A percentile compares a stretch with the other conserved stretches of the same genome.
Evolutionary conservation across 1,284 basidiomycete genomes (phyloP).

Genomic region (Irpex lacteus): DNA sequence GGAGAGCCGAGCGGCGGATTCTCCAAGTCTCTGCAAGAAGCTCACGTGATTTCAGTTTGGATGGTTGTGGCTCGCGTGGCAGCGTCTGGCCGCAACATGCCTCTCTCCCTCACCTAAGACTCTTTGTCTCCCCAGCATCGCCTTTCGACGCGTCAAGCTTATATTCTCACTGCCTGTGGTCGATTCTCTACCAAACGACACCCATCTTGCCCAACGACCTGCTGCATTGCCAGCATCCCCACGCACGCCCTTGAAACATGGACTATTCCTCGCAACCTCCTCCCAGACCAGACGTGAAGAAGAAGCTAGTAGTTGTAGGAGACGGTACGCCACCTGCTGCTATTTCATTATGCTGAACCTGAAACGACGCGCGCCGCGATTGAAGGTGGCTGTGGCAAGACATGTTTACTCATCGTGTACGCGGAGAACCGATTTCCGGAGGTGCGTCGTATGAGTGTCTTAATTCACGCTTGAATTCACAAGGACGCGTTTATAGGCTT

Average conservation of each 20-base stretch:
- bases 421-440: constrained; percentile 98
- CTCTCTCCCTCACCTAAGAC: not conserved
- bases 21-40: not conserved
- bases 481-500: constrained; percentile 56
- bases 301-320: constrained; percentile 89
- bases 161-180: not conserved
- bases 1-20: not conserved
- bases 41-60: constrained; percentile 11
- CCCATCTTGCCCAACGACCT: not conserved
- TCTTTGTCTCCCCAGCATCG: constrained; percentile 5
- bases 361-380: constrained; percentile 5
- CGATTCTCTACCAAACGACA: not conserved
- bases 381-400: constrained; percentile 80
- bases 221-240: not conserved
- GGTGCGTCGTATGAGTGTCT: constrained; percentile 44
- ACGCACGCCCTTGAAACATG: constrained; percentile 3
- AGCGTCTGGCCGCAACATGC: constrained; percentile 6
- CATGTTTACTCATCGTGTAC: constrained; percentile 92
- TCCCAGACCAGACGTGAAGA: constrained; percentile 77
- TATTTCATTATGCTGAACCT: constrained; percentile 19
- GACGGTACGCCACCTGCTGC: constrained; percentile 63
- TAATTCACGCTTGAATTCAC: not conserved
- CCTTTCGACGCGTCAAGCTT: constrained; percentile 1
- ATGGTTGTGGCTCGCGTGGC: constrained; percentile 12
- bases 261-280: constrained; percentile 23